Evolutionary conservation across 495 filamentous ascomycete species (phyloP).

Genomic region (Penicillium lagena): DNA sequence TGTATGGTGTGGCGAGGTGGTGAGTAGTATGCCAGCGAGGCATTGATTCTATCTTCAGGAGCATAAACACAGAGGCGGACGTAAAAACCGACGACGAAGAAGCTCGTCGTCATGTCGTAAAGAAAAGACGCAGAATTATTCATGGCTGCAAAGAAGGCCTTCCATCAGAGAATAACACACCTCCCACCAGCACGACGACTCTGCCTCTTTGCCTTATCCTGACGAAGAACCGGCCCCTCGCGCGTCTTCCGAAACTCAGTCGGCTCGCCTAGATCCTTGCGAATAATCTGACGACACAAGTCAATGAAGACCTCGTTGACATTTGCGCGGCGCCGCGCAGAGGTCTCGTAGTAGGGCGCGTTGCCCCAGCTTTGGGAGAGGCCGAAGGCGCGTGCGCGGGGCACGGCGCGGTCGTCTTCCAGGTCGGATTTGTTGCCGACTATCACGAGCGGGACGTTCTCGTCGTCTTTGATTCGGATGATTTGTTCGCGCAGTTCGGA

Average conservation of each 20-base stretch:
- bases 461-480: slow-evolving; percentile 93
- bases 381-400: slow-evolving; percentile 75
- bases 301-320: slow-evolving; percentile 95
- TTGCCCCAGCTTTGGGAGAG: slow-evolving; percentile 83
- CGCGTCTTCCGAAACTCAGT: slow-evolving; percentile 19
- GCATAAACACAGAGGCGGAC: no score
- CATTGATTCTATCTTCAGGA: no score
- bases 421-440: slow-evolving; percentile 97
- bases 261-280: slow-evolving; percentile 52
- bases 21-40: no score
- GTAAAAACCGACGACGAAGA: no score
- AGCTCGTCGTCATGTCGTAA: neutral
- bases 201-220: slow-evolving; percentile 25
- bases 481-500: slow-evolving; percentile 90
- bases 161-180: slow-evolving; percentile 37
- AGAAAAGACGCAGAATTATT: slow-evolving; percentile 12
- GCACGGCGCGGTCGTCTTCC: slow-evolving; percentile 82
- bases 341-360: slow-evolving; percentile 93
- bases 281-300: slow-evolving; percentile 86
- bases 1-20: no score
- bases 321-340: slow-evolving; percentile 75
- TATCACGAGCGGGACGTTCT: slow-evolving; percentile 86
- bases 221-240: slow-evolving; percentile 24
- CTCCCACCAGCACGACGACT: slow-evolving; percentile 26
- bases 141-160: slow-evolving; percentile 4